Conservation (phyloP, 495 filamentous ascomycete genomes). For the Penicillium samsonianum region DNA sequence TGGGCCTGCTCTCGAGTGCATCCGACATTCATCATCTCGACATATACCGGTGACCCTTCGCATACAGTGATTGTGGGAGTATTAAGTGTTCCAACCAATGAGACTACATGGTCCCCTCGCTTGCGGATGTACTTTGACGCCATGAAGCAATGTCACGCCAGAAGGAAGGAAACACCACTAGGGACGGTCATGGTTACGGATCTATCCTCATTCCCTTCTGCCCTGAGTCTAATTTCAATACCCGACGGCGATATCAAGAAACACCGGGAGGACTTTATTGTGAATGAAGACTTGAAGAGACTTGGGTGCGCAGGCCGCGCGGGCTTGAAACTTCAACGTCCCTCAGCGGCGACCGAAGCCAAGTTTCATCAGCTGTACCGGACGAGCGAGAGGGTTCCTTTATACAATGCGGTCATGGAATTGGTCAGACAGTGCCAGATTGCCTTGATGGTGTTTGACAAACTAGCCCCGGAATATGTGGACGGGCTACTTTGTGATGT, state of each 20-base stretch:
- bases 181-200: conserved; percentile 94
- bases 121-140: conserved; percentile 84
- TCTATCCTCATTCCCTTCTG: conserved; percentile 83
- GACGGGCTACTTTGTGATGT: conserved; percentile 92
- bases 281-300: conserved; percentile 93
- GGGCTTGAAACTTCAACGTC: conserved; percentile 74
- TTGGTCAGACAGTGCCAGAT: conserved; percentile 91
- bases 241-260: conserved; percentile 83
- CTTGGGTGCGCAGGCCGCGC: conserved; percentile 89
- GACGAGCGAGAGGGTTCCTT: conserved; percentile 74
- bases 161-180: conserved; percentile 74
- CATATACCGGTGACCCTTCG: conserved; percentile 85
- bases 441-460: conserved; percentile 85
- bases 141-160: conserved; percentile 78
- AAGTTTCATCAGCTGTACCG: conserved; percentile 92
- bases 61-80: conserved; percentile 79
- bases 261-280: conserved; percentile 83
- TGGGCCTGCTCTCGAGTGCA: conserved; percentile 92
- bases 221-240: conserved; percentile 82
- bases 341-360: conserved; percentile 76
- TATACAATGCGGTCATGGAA: conserved; percentile 78
- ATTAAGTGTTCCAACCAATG: conserved; percentile 78
- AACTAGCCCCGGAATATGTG: conserved; percentile 82
- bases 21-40: conserved; percentile 89
- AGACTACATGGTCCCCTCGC: conserved; percentile 75